Conservation (phyloP, 1,284 basidiomycete genomes). For the Microbotryum scabiosae region DNA sequence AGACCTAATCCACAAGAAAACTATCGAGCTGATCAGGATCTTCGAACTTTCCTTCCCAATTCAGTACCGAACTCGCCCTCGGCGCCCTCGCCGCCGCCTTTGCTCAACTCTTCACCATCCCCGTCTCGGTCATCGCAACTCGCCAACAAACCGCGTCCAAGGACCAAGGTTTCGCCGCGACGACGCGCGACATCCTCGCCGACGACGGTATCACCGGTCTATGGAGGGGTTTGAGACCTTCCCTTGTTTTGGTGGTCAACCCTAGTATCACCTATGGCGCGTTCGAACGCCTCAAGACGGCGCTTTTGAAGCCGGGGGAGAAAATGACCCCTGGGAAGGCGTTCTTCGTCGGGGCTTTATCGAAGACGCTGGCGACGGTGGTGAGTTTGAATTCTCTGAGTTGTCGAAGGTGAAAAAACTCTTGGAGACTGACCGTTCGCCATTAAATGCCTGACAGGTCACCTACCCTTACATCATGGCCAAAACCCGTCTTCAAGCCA, state of each 20-base stretch:
- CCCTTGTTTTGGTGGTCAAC: conserved; percentile 82
- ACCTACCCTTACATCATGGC: conserved; percentile 86
- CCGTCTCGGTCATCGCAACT: conserved; percentile 93
- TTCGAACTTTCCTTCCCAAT: neutral
- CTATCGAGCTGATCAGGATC: neutral
- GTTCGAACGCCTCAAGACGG: conserved; percentile 81
- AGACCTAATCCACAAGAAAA: too few species aligned
- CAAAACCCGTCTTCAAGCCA: conserved; percentile 90
- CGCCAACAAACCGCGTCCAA: conserved; percentile 74
- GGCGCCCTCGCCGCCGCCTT: conserved; percentile 89
- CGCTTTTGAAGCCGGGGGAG: conserved; percentile 43
- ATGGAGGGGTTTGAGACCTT: conserved; percentile 89
- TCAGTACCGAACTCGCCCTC: conserved; percentile 64
- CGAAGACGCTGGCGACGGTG: conserved; percentile 91
- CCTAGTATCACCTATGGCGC: conserved; percentile 97
- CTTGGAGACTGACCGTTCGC: neutral
- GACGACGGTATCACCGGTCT: conserved; percentile 86
- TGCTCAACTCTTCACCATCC: conserved; percentile 97
- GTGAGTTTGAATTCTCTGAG: conserved; percentile 48
- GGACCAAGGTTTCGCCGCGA: conserved; percentile 53
- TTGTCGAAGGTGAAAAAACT: neutral
- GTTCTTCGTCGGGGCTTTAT: conserved; percentile 83
- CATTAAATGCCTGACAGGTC: conserved; percentile 47
- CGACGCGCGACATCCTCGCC: conserved; percentile 78
- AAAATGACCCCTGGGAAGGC: conserved; percentile 71